Conservation (phyloP, 2,329 filamentous ascomycete species). For the Fusarium sp. region DNA sequence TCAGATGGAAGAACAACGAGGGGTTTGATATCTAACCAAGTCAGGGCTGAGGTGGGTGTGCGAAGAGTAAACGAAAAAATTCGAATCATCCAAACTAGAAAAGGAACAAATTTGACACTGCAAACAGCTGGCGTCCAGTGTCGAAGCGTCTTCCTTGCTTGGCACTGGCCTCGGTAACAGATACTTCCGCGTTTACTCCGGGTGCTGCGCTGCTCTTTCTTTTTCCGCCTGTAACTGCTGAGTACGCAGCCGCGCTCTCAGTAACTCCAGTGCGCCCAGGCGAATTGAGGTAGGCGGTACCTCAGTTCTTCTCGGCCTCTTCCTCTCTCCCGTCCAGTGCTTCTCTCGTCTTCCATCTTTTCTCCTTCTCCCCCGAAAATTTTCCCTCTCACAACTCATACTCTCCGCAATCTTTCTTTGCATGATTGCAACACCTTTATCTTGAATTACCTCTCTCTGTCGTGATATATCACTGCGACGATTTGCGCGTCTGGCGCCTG, state of each 20-base stretch:
- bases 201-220: slow-evolving; percentile 35
- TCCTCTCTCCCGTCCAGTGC: slow-evolving; percentile 39
- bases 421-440: slow-evolving; percentile 19
- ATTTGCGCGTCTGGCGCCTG: slow-evolving; percentile 51
- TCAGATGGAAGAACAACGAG: slow-evolving; percentile 25
- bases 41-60: slow-evolving; percentile 14
- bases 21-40: slow-evolving; percentile 16
- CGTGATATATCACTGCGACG: slow-evolving; percentile 40
- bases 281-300: slow-evolving; percentile 37
- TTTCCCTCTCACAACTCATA: slow-evolving; percentile 47
- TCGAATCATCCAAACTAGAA: slow-evolving; percentile 34
- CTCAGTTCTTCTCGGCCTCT: slow-evolving; percentile 30
- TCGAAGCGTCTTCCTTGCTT: slow-evolving; percentile 45
- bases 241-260: slow-evolving; percentile 37
- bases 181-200: slow-evolving; percentile 48
- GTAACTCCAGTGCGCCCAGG: slow-evolving; percentile 27
- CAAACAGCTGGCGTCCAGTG: slow-evolving; percentile 49
- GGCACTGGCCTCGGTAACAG: slow-evolving; percentile 44
- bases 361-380: slow-evolving; percentile 40
- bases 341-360: slow-evolving; percentile 47
- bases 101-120: slow-evolving; percentile 43
- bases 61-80: slow-evolving; percentile 38
- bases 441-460: slow-evolving; percentile 25
- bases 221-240: slow-evolving; percentile 43
- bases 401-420: slow-evolving; percentile 42